phyloP scores from a whole-genome alignment of 2,329 filamentous ascomycete species.

The Sphaerulina musiva region DNA sequence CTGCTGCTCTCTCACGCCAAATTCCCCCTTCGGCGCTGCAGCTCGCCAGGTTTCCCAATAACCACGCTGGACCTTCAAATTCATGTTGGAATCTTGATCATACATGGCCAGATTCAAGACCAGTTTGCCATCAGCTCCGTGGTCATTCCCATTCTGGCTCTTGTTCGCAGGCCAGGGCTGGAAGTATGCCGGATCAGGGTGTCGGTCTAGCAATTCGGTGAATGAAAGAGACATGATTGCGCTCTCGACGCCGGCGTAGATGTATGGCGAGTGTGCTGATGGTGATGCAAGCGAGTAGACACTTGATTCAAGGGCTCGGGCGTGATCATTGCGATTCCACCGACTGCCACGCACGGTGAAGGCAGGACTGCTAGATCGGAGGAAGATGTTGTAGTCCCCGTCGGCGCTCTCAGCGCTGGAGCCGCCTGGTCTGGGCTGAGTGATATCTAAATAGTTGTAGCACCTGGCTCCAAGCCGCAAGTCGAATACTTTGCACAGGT shows the following conservation, averaged over 20 bases:
- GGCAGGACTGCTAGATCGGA: constrained; percentile 34
- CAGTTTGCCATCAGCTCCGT: constrained; percentile 26
- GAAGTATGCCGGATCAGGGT: constrained; percentile 40
- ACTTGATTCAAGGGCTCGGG: constrained; percentile 33
- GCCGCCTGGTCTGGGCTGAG: neutral
- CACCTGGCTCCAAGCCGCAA: constrained; percentile 44
- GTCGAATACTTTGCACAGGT: constrained; percentile 57
- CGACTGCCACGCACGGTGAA: constrained; percentile 20
- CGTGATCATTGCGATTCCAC: constrained; percentile 19
- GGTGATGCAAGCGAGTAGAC: constrained; percentile 46
- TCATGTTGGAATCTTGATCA: constrained; percentile 39
- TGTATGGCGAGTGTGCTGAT: constrained; percentile 38
- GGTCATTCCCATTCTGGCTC: neutral
- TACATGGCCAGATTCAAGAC: constrained; percentile 43
- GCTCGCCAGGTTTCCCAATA: constrained; percentile 27
- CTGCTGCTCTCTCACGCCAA: constrained; percentile 8
- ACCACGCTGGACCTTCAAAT: constrained; percentile 37
- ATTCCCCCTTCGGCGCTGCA: constrained; percentile 13
- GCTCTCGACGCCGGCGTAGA: constrained; percentile 47
- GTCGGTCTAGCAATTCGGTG: constrained; percentile 37
- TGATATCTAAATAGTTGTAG: constrained; percentile 30
- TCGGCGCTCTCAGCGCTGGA: neutral
- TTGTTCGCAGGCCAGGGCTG: constrained; percentile 3
- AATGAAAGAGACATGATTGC: constrained; percentile 41
- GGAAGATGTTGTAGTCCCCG: constrained; percentile 42